Percentiles rank a stretch among this genome's conserved stretches.
Conservation (phyloP, 257 asterid species). For the Linaria vulgaris region DNA sequence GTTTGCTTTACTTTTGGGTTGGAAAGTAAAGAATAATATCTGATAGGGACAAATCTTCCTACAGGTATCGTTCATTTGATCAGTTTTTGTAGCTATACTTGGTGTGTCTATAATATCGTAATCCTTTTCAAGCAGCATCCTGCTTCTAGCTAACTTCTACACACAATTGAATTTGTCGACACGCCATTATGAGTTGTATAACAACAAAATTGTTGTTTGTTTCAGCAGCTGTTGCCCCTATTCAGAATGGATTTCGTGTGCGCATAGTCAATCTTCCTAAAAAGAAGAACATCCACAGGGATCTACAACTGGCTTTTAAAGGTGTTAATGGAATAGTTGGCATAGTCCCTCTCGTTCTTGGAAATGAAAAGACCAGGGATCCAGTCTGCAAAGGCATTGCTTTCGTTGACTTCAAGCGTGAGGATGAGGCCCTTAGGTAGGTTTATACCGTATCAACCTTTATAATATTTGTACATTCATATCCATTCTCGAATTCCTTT, state of each 20-base stretch:
- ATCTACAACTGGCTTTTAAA: slow-evolving; percentile 63
- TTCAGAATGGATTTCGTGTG: slow-evolving; percentile 57
- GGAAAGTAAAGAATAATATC: background rate
- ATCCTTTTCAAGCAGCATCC: background rate
- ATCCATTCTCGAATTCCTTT: background rate
- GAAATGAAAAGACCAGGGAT: slow-evolving; percentile 84
- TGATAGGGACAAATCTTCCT: too few species aligned
- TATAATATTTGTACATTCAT: too few species aligned
- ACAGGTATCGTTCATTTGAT: too few species aligned
- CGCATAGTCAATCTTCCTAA: slow-evolving; percentile 88
- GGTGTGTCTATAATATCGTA: too few species aligned
- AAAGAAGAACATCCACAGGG: slow-evolving; percentile 81
- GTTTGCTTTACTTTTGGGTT: background rate
- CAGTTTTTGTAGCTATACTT: too few species aligned
- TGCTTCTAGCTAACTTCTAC: background rate
- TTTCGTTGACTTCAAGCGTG: slow-evolving; percentile 59
- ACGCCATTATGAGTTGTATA: slow-evolving; percentile 5
- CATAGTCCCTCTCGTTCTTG: slow-evolving; percentile 75
- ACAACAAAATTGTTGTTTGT: slow-evolving; percentile 12
- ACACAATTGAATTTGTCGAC: background rate
- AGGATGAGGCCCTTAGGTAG: slow-evolving; percentile 71
- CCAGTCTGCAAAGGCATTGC: slow-evolving; percentile 93
- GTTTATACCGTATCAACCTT: background rate
- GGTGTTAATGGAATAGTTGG: slow-evolving; percentile 67
- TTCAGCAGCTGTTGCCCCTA: slow-evolving; percentile 35